phyloP scores from a whole-genome alignment of 768 basidiomycete species.

The Dentipellis sp. region DNA sequence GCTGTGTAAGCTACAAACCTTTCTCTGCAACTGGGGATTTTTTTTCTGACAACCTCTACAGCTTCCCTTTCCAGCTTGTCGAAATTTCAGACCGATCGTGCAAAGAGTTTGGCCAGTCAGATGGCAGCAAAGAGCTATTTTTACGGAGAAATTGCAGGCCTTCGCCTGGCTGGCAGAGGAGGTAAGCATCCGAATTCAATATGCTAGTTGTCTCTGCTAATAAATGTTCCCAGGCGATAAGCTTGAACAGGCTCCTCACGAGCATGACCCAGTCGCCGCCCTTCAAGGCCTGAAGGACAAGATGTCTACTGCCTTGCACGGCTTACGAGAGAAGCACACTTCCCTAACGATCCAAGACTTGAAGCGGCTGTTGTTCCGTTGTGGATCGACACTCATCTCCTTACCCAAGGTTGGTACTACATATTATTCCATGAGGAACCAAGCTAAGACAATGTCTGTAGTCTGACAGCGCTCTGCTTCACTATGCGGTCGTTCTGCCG shows the following conservation, averaged over 20 bases:
- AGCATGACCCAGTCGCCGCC: conserved; percentile 48
- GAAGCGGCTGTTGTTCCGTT: conserved; percentile 78
- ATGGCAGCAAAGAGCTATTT: conserved; percentile 89
- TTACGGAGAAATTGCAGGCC: conserved; percentile 76
- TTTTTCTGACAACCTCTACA: conserved; percentile 15
- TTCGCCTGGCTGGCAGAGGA: conserved; percentile 58
- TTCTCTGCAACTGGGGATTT: neutral
- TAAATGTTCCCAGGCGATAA: conserved; percentile 35
- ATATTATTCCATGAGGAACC: too few species aligned
- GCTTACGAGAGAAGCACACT: conserved; percentile 64
- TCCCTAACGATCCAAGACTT: conserved; percentile 75
- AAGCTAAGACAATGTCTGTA: conserved; percentile 20
- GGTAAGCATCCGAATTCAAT: conserved; percentile 30
- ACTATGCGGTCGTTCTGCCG: conserved; percentile 80
- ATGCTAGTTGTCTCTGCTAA: too few species aligned
- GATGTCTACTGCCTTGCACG: conserved; percentile 54
- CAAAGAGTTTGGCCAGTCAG: conserved; percentile 76
- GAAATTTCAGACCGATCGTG: conserved; percentile 68
- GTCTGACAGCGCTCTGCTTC: conserved; percentile 81
- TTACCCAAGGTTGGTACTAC: conserved; percentile 39
- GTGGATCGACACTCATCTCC: conserved; percentile 73
- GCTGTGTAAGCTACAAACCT: conserved; percentile 41
- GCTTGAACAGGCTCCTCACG: conserved; percentile 53
- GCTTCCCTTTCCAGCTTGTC: conserved; percentile 47
- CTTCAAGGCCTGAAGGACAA: conserved; percentile 58